A percentile compares a stretch with the other conserved stretches of the same genome.
These are phyloP conservation scores for Claviceps purpurea DNA, from an alignment of 2,329 filamentous ascomycete genomes.

Conservation along the genomic window DNA sequence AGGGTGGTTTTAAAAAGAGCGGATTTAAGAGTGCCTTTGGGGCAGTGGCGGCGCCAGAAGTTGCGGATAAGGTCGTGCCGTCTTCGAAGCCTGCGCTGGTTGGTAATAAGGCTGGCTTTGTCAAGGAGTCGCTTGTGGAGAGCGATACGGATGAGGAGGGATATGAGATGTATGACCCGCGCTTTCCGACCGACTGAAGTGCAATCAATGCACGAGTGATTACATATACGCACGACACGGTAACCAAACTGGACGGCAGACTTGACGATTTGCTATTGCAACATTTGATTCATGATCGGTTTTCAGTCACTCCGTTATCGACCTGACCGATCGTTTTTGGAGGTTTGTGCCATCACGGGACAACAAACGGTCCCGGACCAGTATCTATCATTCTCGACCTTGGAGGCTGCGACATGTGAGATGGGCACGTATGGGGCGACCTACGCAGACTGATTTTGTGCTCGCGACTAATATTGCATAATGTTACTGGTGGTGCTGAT, in stretches of 20 bases:
- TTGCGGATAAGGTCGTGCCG: background rate
- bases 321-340: background rate
- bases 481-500: background rate
- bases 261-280: background rate
- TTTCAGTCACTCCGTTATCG: background rate
- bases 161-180: slow-evolving; percentile 54
- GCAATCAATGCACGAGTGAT: background rate
- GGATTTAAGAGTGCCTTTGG: slow-evolving; percentile 71
- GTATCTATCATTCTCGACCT: background rate
- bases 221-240: background rate
- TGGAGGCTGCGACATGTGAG: background rate
- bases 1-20: slow-evolving; percentile 65
- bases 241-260: background rate
- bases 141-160: slow-evolving; percentile 58
- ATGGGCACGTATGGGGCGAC: background rate
- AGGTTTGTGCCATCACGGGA: background rate
- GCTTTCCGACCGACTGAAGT: slow-evolving; percentile 45
- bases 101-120: slow-evolving; percentile 10
- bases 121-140: slow-evolving; percentile 24
- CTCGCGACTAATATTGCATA: slow-evolving; percentile 1
- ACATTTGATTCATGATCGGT: background rate
- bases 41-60: slow-evolving; percentile 34
- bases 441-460: background rate
- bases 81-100: background rate
- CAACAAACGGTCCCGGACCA: background rate